Evolutionary conservation across 345 rosid genomes (phyloP).

Genomic region (Brassica nigra): DNA sequence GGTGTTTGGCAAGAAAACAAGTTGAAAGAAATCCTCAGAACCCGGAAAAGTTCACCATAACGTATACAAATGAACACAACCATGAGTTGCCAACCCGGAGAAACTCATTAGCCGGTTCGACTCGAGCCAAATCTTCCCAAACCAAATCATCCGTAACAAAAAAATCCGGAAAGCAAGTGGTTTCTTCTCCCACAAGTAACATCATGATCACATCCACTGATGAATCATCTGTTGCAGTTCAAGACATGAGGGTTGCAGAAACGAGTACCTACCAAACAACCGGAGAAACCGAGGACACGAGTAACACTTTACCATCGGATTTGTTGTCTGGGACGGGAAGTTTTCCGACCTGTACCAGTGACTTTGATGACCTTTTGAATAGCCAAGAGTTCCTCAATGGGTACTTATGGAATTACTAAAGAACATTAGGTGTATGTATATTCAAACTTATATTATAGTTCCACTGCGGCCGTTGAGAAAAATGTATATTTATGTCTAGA

Average conservation of each 20-base stretch:
- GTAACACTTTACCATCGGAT: conserved; percentile 33
- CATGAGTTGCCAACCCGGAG: conserved; percentile 65
- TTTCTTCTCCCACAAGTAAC: conserved; percentile 43
- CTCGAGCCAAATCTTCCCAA: conserved; percentile 48
- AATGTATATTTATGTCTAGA: conserved; percentile 19
- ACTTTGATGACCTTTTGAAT: conserved; percentile 34
- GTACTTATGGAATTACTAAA: conserved; percentile 35
- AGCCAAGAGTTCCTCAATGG: conserved; percentile 43
- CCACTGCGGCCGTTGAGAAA: conserved; percentile 18
- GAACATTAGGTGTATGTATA: conserved; percentile 10
- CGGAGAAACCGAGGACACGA: conserved; percentile 23
- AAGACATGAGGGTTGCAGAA: conserved; percentile 25
- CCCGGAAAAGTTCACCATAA: conserved; percentile 58
- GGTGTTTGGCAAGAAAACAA: conserved; percentile 80
- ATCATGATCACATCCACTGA: conserved; percentile 34
- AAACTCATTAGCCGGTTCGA: conserved; percentile 68
- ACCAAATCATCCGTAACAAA: conserved; percentile 28
- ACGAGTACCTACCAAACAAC: conserved; percentile 28
- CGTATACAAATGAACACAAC: conserved; percentile 73
- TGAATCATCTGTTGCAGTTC: conserved; percentile 29
- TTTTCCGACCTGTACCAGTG: conserved; percentile 21
- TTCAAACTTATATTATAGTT: conserved; percentile 4
- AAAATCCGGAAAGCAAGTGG: conserved; percentile 25
- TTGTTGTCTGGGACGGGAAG: conserved; percentile 35
- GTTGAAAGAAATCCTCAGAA: conserved; percentile 62